Base-by-base conservation (phyloP, 2,329 filamentous ascomycete species). In the Macrophomina pseudophaseolina region DNA sequence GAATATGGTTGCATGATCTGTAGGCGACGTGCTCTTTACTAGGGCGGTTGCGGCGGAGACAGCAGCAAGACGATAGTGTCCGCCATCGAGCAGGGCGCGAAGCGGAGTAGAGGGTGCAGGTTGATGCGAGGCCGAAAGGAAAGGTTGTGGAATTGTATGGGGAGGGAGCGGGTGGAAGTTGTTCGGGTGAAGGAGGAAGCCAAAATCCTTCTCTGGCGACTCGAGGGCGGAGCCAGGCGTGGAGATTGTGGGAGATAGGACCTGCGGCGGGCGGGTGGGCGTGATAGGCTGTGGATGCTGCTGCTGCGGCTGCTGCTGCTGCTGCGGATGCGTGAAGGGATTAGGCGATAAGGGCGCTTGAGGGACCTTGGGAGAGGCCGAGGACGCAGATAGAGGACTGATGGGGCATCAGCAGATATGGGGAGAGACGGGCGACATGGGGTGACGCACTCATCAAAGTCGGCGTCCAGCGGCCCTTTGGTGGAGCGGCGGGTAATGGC, bases 11-110 rank as follows among this genome's bases (percentile, higher is more conserved):
- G 81, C 81, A 53, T 87, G 81, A 75, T 94, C 88, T 54, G 82
- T 82, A 0, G 88, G 82, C 0, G 82, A 80, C 2, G 78, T 71
- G 48, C 74, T 71, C 6, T 80, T n/a, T 80, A 76, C 88, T 12
- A 92, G 83, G 42, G 86, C 83, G 67, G 88, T 85, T 0, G 87
- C 87, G 0, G 89, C 87, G 38, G 87, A 85, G 62, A 90, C 87
- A 68, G 93, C 93, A 7, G 92, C 92, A 16, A 89, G 87, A 68
- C 94, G 88, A 79, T 94, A 97, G 76, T 95, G 90, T 59, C 93
- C 92, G 1, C 84, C 80, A 0, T 85, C 80, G 6, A 97, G 81
- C 3, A 97, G 87, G 1, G 85, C 84, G 18, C 87, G 81, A 35
- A 97, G 85, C 0, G 91, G 83, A 0, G 90, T 87, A 33, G 73